Conservation (phyloP, 768 basidiomycete species). For the Tulasnella sp. region DNA sequence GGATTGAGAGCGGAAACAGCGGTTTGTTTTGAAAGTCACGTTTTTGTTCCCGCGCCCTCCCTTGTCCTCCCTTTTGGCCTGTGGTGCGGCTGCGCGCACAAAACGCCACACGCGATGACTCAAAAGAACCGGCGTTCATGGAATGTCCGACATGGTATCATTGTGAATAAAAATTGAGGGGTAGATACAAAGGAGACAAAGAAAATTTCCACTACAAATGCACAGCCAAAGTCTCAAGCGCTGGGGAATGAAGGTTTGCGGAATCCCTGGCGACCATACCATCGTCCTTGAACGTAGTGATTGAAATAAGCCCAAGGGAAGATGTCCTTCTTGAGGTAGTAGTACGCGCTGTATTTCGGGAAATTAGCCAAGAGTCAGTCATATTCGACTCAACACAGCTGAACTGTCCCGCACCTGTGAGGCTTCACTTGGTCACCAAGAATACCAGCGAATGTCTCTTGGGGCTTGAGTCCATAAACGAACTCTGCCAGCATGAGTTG, state of each 20-base stretch:
- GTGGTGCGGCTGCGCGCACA: no score
- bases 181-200: background rate
- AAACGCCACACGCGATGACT: background rate
- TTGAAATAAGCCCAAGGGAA: conserved; percentile 78
- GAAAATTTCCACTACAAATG: background rate
- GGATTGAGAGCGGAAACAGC: background rate
- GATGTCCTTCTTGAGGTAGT: conserved; percentile 77
- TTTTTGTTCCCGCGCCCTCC: background rate
- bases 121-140: background rate
- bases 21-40: conserved; percentile 5
- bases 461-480: conserved; percentile 81
- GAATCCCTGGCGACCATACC: conserved; percentile 43
- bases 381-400: background rate
- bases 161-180: background rate
- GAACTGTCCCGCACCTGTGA: conserved; percentile 43
- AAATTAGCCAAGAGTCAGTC: background rate
- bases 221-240: background rate
- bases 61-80: background rate
- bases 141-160: background rate
- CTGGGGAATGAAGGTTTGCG: conserved; percentile 35
- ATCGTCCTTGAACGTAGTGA: conserved; percentile 44
- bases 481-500: conserved; percentile 78
- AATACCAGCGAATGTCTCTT: conserved; percentile 68
- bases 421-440: conserved; percentile 64
- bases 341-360: conserved; percentile 50